Evolutionary conservation across 306 rosid genomes (phyloP), one percentile per base, ranked within the genome.

Genomic region (Fragaria iinumae): DNA sequence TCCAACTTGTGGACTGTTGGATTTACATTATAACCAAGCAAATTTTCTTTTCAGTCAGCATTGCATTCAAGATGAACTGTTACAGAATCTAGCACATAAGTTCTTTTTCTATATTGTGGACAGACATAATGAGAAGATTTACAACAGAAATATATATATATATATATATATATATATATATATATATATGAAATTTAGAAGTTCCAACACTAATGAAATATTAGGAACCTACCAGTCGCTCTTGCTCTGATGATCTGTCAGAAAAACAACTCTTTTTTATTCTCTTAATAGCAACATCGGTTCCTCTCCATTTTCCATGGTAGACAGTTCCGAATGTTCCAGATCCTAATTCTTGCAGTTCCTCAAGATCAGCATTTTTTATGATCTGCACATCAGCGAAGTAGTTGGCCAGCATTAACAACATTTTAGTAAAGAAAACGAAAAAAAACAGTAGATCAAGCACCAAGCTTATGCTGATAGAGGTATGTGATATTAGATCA

Each of bases 291-390:
- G 99, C 99, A 78, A 96, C 91, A 84, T 91, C 99, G 13, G 99
- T 92, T 77, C 99, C 99, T 82, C 99, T 92, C 99, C 98, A 96
- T 82, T 88, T 89, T 67, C 99, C 98, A 47, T 86, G 98, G 86
- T 87, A 92, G 78, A 96, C 99, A 53, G 97, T 96, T 79, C 99
- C 99, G 82, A 89, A 96, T 60, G 98, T 92, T 83, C 99, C 99
- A 41, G 99, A 96, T 81, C 99, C 99, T 65, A 92, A 78, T 80
- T 91, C 99, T 69, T 81, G 90, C 80, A 84, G 78, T 69, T 96
- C 98, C 83, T 96, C 97, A 53, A 96, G 90, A 83, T 92, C 97
- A 77, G 76, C 77, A 77, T 92, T 83, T 77, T 84, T 93, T 82
- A 96, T 92, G 74, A 84, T 96, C 98, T 96, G 91, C 87, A 79